Percentiles rank a stretch among this genome's conserved stretches.
phyloP scores from a whole-genome alignment of 306 rosid genomes.

The Cicer pinnatifidum region DNA sequence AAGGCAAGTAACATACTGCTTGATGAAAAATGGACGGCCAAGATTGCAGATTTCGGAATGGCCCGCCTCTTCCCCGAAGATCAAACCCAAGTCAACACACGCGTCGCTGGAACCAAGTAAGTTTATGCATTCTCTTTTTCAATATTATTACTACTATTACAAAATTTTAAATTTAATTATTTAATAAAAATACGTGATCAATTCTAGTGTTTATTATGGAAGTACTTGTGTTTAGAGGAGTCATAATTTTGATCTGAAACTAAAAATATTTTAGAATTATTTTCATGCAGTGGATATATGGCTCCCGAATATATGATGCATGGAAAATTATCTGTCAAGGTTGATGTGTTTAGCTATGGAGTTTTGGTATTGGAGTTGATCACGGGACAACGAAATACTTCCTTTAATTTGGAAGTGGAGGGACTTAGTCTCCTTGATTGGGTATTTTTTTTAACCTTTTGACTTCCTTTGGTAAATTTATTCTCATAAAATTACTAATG shows the following conservation, averaged over 20 bases:
- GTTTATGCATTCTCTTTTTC: background rate
- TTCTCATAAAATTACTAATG: no score
- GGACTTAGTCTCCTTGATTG: slow-evolving; percentile 51
- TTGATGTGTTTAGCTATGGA: slow-evolving; percentile 91
- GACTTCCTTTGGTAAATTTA: background rate
- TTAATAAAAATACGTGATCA: no score
- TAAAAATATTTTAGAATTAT: slow-evolving; percentile 17
- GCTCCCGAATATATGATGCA: slow-evolving; percentile 94
- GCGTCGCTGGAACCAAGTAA: slow-evolving; percentile 97
- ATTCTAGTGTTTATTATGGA: no score
- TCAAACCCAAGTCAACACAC: slow-evolving; percentile 86
- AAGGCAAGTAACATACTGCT: slow-evolving; percentile 90
- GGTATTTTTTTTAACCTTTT: slow-evolving; percentile 37
- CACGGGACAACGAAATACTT: slow-evolving; percentile 67
- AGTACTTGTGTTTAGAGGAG: background rate
- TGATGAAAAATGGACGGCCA: slow-evolving; percentile 88
- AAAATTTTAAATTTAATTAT: no score
- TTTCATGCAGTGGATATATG: slow-evolving; percentile 76
- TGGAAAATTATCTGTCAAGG: slow-evolving; percentile 74
- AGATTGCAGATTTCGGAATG: slow-evolving; percentile 98
- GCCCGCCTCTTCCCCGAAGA: slow-evolving; percentile 99
- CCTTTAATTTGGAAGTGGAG: slow-evolving; percentile 46
- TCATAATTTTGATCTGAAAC: background rate
- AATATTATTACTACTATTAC: no score
- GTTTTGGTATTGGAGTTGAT: slow-evolving; percentile 85